A percentile compares a stretch with the other conserved stretches of the same genome.
Conservation (phyloP, 345 rosid species). For the Euclidium syriacum region DNA sequence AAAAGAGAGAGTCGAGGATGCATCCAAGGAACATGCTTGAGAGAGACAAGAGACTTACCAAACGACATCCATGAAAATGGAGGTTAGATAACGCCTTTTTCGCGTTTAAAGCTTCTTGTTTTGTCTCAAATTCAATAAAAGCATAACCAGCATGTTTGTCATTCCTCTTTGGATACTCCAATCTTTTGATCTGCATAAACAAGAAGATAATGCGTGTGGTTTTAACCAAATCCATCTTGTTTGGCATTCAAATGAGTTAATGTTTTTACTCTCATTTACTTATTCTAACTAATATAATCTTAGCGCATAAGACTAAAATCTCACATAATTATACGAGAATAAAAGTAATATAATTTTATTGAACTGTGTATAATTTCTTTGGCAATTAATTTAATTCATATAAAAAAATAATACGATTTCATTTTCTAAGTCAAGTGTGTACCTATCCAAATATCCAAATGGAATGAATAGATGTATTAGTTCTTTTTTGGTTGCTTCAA, state of each 20-base stretch:
- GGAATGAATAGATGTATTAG: conserved; percentile 85
- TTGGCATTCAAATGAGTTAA: not conserved
- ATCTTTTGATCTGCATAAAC: conserved; percentile 63
- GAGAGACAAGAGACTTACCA: conserved; percentile 64
- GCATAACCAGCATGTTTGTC: conserved; percentile 68
- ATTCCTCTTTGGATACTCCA: conserved; percentile 79
- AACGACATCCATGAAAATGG: conserved; percentile 86
- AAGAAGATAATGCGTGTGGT: not conserved
- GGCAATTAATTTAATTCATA: too few species aligned
- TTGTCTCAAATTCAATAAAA: conserved; percentile 77
- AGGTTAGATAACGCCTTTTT: conserved; percentile 60
- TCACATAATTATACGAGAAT: not conserved
- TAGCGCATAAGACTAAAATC: not conserved
- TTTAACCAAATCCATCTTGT: not conserved
- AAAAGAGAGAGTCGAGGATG: too few species aligned
- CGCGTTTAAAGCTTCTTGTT: conserved; percentile 87
- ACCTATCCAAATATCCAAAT: conserved; percentile 99
- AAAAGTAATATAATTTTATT: too few species aligned
- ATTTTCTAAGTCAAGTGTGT: too few species aligned
- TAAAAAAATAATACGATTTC: too few species aligned
- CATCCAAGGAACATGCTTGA: too few species aligned
- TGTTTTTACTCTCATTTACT: too few species aligned
- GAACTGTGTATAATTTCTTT: too few species aligned
- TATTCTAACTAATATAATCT: too few species aligned
- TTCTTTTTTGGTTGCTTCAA: conserved; percentile 92